Evolutionary conservation across 306 rosid species (phyloP).

Genomic region (Prunus campanulata): DNA sequence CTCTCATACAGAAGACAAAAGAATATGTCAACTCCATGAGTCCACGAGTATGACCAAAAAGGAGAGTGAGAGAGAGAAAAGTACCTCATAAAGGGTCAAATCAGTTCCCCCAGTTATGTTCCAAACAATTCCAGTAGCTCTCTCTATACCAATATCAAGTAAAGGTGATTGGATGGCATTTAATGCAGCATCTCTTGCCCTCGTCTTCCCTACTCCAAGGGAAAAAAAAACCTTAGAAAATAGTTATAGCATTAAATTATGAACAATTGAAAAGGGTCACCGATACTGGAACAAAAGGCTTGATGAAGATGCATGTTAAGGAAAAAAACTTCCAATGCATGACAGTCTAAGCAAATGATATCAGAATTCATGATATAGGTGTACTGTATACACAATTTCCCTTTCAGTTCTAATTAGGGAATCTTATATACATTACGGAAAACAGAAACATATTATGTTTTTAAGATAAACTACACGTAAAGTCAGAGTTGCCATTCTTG

Average conservation of each 20-base stretch:
- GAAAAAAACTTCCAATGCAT: no score
- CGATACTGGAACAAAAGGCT: not conserved
- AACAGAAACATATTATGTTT: not conserved
- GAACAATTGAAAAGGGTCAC: not conserved
- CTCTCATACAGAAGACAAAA: not conserved
- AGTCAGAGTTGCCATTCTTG: not conserved
- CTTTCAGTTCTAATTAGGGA: no score
- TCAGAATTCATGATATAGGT: no score
- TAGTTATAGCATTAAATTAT: not conserved
- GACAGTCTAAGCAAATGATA: no score
- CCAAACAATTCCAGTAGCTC: conserved; percentile 99
- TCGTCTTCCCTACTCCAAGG: conserved; percentile 72
- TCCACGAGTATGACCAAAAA: not conserved
- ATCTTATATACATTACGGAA: no score
- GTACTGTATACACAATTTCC: no score
- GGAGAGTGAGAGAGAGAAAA: conserved; percentile 1
- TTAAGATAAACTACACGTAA: no score
- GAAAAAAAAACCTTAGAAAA: conserved; percentile 21
- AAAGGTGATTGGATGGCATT: conserved; percentile 98
- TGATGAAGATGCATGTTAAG: not conserved
- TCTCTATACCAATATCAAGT: conserved; percentile 95
- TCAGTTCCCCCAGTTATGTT: conserved; percentile 98
- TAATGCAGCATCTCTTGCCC: conserved; percentile 99
- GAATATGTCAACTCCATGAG: not conserved
- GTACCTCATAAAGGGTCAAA: conserved; percentile 91